These are phyloP conservation scores for Stephanocyclus meneghinianus DNA, from an alignment of 352 stramenopile genomes.

Conservation along the genomic window DNA sequence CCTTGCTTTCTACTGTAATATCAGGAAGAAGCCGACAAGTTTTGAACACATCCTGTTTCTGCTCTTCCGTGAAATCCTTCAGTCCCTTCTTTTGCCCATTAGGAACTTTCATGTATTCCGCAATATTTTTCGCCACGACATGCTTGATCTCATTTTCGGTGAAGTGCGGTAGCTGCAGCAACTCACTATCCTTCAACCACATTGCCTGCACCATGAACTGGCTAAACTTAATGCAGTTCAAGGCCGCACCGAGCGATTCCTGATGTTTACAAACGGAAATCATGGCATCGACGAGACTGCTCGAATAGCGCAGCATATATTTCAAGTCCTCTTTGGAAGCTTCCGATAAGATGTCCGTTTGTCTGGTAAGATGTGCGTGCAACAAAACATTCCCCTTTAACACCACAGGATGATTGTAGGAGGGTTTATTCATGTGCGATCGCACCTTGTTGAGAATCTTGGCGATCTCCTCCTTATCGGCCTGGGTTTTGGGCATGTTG, in stretches of 20 bases:
- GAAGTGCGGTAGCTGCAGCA: conserved; percentile 85
- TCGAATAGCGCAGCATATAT: conserved; percentile 92
- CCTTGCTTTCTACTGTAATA: conserved; percentile 89
- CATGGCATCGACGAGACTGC: conserved; percentile 97
- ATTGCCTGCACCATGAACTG: conserved; percentile 96
- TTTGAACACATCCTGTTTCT: conserved; percentile 91
- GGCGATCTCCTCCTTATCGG: conserved; percentile 70
- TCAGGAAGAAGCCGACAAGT: conserved; percentile 93
- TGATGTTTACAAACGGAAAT: conserved; percentile 96
- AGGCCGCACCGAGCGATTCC: conserved; percentile 91
- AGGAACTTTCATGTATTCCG: conserved; percentile 90
- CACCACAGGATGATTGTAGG: conserved; percentile 84
- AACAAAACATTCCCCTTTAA: conserved; percentile 89
- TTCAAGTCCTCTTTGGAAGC: conserved; percentile 87
- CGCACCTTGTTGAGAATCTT: conserved; percentile 76
- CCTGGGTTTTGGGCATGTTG: conserved; percentile 71
- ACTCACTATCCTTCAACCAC: conserved; percentile 87
- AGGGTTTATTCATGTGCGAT: conserved; percentile 84
- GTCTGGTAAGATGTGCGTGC: conserved; percentile 92
- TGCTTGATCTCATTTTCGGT: conserved; percentile 89
- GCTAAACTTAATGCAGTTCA: conserved; percentile 96
- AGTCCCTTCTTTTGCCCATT: conserved; percentile 92
- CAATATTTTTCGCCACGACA: conserved; percentile 86
- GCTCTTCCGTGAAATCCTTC: conserved; percentile 87
- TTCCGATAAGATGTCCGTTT: conserved; percentile 76